phyloP scores from a whole-genome alignment of 2,329 filamentous ascomycete species.

The Pyrenophora seminiperda region DNA sequence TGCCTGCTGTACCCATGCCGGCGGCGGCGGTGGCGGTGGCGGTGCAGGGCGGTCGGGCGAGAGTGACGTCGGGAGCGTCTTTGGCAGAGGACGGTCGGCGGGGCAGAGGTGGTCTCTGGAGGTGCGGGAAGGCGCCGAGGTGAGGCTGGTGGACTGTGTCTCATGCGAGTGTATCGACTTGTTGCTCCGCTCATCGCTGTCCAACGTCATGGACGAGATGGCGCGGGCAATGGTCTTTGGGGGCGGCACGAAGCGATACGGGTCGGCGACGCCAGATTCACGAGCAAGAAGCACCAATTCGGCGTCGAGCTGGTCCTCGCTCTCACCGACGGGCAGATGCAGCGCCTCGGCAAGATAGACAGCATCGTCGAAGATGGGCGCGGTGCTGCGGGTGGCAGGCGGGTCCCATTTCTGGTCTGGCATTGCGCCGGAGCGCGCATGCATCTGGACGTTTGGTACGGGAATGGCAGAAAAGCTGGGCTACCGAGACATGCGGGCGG shows the following conservation, averaged over 20 bases:
- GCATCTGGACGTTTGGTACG: slow-evolving; percentile 22
- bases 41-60: slow-evolving; percentile 23
- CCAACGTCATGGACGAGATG: slow-evolving; percentile 38
- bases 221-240: slow-evolving; percentile 32
- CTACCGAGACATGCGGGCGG: slow-evolving; percentile 27
- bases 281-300: slow-evolving; percentile 34
- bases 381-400: slow-evolving; percentile 31
- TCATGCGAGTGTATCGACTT: slow-evolving; percentile 43
- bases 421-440: slow-evolving; percentile 46
- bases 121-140: slow-evolving; percentile 41
- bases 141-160: slow-evolving; percentile 44
- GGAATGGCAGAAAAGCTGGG: slow-evolving; percentile 29
- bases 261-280: slow-evolving; percentile 41
- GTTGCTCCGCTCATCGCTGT: slow-evolving; percentile 41
- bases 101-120: slow-evolving; percentile 36
- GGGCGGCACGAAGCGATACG: slow-evolving; percentile 38
- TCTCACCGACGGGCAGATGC: slow-evolving; percentile 28
- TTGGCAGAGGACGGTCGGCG: slow-evolving; percentile 25
- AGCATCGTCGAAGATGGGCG: slow-evolving; percentile 44
- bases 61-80: slow-evolving; percentile 22
- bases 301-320: slow-evolving; percentile 41
- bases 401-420: slow-evolving; percentile 29
- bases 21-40: no score
- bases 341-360: slow-evolving; percentile 42
- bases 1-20: slow-evolving; percentile 25